Evolutionary conservation across 2,329 filamentous ascomycete genomes (phyloP).

Genomic region (Trichophyton simii): DNA sequence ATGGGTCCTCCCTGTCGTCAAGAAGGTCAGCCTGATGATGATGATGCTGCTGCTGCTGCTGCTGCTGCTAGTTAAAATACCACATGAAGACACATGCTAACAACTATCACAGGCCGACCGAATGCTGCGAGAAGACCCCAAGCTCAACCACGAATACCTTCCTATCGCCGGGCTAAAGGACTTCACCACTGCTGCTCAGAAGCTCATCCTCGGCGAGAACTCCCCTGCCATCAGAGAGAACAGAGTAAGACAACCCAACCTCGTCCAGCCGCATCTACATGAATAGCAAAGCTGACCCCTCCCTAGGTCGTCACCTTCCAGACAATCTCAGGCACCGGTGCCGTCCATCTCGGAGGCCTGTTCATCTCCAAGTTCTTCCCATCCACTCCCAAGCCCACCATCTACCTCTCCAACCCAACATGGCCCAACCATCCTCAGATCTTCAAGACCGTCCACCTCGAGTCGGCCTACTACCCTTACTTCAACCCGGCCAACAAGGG

Average conservation of each 20-base stretch:
- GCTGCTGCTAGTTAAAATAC: no score
- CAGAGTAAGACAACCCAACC: slow-evolving; percentile 40
- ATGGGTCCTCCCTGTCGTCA: slow-evolving; percentile 92
- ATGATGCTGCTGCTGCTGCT: not conserved
- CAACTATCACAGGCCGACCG: slow-evolving; percentile 62
- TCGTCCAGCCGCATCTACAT: not conserved
- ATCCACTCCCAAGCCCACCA: slow-evolving; percentile 47
- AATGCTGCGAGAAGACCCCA: slow-evolving; percentile 72
- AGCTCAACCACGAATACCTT: slow-evolving; percentile 95
- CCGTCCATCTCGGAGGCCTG: slow-evolving; percentile 80
- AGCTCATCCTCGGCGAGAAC: slow-evolving; percentile 68
- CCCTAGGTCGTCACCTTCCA: slow-evolving; percentile 59
- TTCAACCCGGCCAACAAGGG: slow-evolving; percentile 81
- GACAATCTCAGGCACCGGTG: slow-evolving; percentile 94
- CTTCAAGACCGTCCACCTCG: slow-evolving; percentile 76
- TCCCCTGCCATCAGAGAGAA: slow-evolving; percentile 76
- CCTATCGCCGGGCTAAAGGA: slow-evolving; percentile 79
- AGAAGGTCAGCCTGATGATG: slow-evolving; percentile 52
- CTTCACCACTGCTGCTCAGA: slow-evolving; percentile 82
- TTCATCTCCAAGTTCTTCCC: slow-evolving; percentile 90
- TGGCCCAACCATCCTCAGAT: slow-evolving; percentile 99
- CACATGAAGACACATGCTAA: not conserved
- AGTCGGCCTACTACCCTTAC: slow-evolving; percentile 79
- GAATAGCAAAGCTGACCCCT: not conserved
- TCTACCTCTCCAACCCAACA: slow-evolving; percentile 89